Conservation (phyloP, 768 basidiomycete species). For the Termitomyces sp. region DNA sequence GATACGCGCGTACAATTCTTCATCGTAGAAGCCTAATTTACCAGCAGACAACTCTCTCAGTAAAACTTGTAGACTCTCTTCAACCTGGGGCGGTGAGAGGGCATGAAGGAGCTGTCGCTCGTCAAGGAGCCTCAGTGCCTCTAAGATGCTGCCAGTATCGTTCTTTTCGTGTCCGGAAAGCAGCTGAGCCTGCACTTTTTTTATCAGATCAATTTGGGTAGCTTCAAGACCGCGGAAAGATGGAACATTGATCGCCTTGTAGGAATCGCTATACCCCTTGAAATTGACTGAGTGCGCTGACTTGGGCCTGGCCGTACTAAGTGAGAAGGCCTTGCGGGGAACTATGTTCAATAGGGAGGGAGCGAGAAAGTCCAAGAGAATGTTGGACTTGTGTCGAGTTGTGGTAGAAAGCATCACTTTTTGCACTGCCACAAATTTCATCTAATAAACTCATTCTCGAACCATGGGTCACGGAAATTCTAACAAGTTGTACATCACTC, state of each 20-base stretch:
- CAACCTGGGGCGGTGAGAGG: slow-evolving; percentile 37
- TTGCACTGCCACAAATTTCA: slow-evolving; percentile 4
- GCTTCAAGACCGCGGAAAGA: slow-evolving; percentile 9
- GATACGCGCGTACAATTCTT: slow-evolving; percentile 35
- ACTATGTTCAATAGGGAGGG: slow-evolving; percentile 26
- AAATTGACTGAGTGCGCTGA: not conserved
- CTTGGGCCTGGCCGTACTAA: not conserved
- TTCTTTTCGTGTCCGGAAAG: slow-evolving; percentile 28
- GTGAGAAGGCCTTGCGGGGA: not conserved
- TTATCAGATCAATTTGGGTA: slow-evolving; percentile 18
- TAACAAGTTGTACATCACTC: slow-evolving; percentile 84
- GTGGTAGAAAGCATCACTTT: slow-evolving; percentile 10
- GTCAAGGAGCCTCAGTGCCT: slow-evolving; percentile 40
- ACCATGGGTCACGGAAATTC: slow-evolving; percentile 85
- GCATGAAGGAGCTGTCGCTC: slow-evolving; percentile 36
- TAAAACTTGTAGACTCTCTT: slow-evolving; percentile 32
- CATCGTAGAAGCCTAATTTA: slow-evolving; percentile 22
- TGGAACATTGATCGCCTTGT: slow-evolving; percentile 9
- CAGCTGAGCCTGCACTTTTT: slow-evolving; percentile 31
- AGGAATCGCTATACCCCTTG: slow-evolving; percentile 1
- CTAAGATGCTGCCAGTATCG: slow-evolving; percentile 23
- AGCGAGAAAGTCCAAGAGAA: slow-evolving; percentile 38
- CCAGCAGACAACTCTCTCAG: slow-evolving; percentile 17
- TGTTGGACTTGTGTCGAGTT: slow-evolving; percentile 18
- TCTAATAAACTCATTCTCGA: not conserved